Percentiles rank a stretch among this genome's conserved stretches.
Evolutionary conservation across 768 basidiomycete species (phyloP).

Genomic region (Russula sp.): DNA sequence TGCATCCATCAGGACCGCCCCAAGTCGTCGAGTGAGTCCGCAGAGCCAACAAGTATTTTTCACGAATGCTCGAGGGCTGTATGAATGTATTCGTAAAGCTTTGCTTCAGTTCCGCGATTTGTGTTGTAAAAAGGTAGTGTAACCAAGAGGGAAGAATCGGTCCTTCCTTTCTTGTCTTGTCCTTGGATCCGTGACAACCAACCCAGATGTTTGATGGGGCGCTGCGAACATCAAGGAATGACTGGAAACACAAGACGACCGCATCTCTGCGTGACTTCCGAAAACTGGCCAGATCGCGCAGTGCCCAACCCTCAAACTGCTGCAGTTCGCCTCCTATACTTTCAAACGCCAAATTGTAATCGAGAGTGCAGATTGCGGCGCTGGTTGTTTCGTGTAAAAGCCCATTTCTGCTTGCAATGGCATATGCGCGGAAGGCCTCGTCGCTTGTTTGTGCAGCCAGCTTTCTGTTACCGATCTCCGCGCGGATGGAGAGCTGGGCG

Average conservation of each 20-base stretch:
- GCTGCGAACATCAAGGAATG: not conserved
- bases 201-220: slow-evolving; percentile 8
- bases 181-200: not conserved
- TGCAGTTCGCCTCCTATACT: not conserved
- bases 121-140: not conserved
- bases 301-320: not conserved
- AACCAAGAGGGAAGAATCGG: not conserved
- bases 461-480: not conserved
- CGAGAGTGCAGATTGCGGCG: not conserved
- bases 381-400: not conserved
- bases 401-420: slow-evolving; percentile 10
- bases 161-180: no score
- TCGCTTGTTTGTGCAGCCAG: not conserved
- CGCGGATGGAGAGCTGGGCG: slow-evolving; percentile 1
- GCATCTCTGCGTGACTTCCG: not conserved
- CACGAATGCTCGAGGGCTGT: not conserved
- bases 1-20: not conserved
- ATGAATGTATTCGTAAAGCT: not conserved
- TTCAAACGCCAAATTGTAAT: slow-evolving; percentile 9
- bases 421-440: slow-evolving; percentile 16
- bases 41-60: not conserved
- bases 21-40: not conserved
- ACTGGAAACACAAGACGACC: not conserved
- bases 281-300: not conserved
- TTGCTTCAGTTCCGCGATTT: not conserved